phyloP scores from a whole-genome alignment of 805 yeast genomes.

The Teunomyces lycoperdinae region DNA sequence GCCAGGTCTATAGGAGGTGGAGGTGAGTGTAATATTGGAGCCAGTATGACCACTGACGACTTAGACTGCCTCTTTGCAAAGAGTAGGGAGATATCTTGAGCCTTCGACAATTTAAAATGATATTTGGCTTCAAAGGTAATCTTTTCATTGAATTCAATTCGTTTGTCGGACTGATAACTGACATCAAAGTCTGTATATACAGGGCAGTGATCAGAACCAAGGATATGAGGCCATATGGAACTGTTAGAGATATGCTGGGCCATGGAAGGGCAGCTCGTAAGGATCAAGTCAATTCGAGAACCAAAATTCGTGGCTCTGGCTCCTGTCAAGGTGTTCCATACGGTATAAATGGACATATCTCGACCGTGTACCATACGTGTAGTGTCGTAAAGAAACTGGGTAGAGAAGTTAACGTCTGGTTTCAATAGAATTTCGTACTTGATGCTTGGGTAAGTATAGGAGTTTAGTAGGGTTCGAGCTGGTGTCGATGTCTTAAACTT shows the following conservation, averaged over 20 bases:
- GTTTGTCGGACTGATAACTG: constrained; percentile 3
- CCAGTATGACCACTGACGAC: background rate
- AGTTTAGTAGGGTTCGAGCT: constrained; percentile 29
- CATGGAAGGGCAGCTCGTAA: constrained; percentile 43
- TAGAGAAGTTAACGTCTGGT: background rate
- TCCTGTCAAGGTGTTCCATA: constrained; percentile 83
- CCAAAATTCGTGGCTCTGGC: constrained; percentile 83
- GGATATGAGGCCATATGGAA: constrained; percentile 63
- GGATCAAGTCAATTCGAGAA: constrained; percentile 78
- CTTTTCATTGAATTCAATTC: constrained; percentile 2
- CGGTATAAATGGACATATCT: constrained; percentile 71
- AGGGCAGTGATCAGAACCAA: constrained; percentile 97
- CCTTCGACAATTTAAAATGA: constrained; percentile 18
- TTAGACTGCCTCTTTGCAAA: constrained; percentile 12
- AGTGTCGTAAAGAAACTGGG: constrained; percentile 51
- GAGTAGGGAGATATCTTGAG: constrained; percentile 32
- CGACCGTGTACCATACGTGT: constrained; percentile 57
- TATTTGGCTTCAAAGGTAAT: constrained; percentile 21
- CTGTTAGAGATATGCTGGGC: constrained; percentile 32
- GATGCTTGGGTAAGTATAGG: constrained; percentile 21
- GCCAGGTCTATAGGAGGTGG: background rate
- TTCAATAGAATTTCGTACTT: constrained; percentile 4
- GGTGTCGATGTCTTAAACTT: constrained; percentile 33
- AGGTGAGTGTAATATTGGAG: background rate
- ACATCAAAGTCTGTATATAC: constrained; percentile 63